Evolutionary conservation across 352 stramenopile species (phyloP).

Genomic region (Elongisporangium prolatum): DNA sequence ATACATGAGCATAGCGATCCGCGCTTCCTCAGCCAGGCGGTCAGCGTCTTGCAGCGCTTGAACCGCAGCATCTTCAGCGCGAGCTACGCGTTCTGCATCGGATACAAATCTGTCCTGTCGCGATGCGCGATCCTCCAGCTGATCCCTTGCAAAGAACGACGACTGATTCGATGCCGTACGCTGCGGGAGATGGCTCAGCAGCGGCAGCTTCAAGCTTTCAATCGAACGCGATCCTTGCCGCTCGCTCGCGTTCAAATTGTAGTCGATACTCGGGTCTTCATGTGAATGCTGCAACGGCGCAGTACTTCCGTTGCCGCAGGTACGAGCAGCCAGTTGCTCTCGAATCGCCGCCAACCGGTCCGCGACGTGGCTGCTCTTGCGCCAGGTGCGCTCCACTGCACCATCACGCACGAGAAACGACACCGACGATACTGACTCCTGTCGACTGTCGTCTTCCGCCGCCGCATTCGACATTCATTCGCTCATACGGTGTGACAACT

Average conservation of each 20-base stretch:
- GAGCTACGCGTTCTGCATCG: conserved; percentile 20
- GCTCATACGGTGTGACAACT: background rate
- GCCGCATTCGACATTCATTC: conserved; percentile 9
- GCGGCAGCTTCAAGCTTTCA: conserved; percentile 22
- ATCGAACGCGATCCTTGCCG: background rate
- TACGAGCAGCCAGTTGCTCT: conserved; percentile 22
- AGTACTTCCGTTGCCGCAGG: conserved; percentile 3
- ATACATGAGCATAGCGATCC: conserved; percentile 55
- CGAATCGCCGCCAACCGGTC: conserved; percentile 41
- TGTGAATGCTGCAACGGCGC: background rate
- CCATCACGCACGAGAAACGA: background rate
- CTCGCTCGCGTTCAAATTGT: conserved; percentile 1
- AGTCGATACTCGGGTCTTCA: background rate
- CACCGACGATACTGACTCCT: conserved; percentile 2
- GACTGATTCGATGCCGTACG: conserved; percentile 10
- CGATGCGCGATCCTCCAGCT: conserved; percentile 24
- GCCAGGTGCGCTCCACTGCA: background rate
- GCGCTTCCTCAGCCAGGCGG: conserved; percentile 47
- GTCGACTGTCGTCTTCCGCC: conserved; percentile 13
- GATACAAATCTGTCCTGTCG: conserved; percentile 23
- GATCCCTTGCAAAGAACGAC: conserved; percentile 25
- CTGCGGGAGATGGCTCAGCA: conserved; percentile 22
- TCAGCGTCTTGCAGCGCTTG: conserved; percentile 34
- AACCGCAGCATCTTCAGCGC: conserved; percentile 24
- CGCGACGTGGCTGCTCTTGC: conserved; percentile 42